Percentiles rank a stretch among this genome's conserved stretches.
These are phyloP conservation scores for Chiua sp. DNA, from an alignment of 1,284 basidiomycete species.

Conservation along the genomic window DNA sequence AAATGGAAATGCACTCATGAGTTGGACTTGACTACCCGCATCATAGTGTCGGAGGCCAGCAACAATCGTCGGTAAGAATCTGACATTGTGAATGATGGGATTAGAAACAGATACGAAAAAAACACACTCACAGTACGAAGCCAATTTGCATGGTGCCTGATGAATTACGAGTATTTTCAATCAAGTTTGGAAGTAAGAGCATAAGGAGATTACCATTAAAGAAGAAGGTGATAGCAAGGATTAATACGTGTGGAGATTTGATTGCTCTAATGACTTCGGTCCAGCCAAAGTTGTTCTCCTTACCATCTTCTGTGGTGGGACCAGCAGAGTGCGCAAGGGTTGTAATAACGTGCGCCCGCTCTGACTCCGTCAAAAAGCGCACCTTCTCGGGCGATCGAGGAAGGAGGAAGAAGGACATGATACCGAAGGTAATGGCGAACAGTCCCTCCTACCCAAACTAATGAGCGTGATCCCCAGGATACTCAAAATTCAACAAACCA, in stretches of 20 bases:
- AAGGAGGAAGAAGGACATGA: conserved; percentile 53
- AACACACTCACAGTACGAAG: conserved; percentile 36
- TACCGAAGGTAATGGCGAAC: conserved; percentile 52
- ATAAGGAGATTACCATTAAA: conserved; percentile 26
- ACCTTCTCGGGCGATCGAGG: conserved; percentile 53
- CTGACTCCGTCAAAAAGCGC: conserved; percentile 44
- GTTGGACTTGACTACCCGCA: conserved; percentile 47
- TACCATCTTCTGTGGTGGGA: conserved; percentile 40
- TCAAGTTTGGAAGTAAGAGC: neutral
- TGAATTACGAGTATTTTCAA: conserved; percentile 16
- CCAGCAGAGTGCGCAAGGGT: conserved; percentile 35
- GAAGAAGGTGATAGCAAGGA: conserved; percentile 32
- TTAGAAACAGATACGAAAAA: neutral
- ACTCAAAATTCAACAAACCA: conserved; percentile 38
- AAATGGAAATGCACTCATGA: conserved; percentile 57
- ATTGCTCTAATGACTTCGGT: conserved; percentile 41
- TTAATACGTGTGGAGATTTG: conserved; percentile 42
- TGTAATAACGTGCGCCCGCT: conserved; percentile 45
- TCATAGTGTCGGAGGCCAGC: conserved; percentile 44
- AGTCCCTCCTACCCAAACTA: conserved; percentile 48
- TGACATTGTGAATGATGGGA: conserved; percentile 22
- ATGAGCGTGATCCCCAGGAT: neutral
- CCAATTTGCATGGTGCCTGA: conserved; percentile 47
- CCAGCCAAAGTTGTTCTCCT: conserved; percentile 42
- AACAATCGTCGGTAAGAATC: conserved; percentile 61